Percentiles rank a stretch among this genome's conserved stretches.
These are phyloP conservation scores for Trapa incisa DNA, from an alignment of 345 rosid species.

Conservation along the genomic window DNA sequence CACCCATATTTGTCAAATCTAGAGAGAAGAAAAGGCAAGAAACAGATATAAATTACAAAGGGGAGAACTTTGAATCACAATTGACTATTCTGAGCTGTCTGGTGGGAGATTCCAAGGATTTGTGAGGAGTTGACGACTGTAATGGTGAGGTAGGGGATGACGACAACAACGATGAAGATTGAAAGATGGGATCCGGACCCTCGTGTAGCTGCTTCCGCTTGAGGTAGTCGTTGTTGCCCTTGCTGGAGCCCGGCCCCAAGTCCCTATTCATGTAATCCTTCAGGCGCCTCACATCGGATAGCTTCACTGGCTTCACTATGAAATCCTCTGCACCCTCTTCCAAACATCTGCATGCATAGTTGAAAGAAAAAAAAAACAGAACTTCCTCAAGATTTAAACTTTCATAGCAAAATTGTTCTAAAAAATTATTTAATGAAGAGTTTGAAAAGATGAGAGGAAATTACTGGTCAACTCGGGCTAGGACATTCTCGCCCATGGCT, in stretches of 20 bases:
- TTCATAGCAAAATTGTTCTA: background rate
- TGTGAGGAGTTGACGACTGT: background rate
- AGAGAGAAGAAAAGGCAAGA: background rate
- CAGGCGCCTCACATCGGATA: conserved; percentile 67
- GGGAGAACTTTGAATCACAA: background rate
- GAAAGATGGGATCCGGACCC: conserved; percentile 11
- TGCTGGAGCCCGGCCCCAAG: conserved; percentile 1
- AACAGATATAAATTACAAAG: background rate
- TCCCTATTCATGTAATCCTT: conserved; percentile 43
- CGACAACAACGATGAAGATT: conserved; percentile 4
- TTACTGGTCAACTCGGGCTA: conserved; percentile 73
- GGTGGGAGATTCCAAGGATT: conserved; percentile 35
- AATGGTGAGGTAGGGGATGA: conserved; percentile 19
- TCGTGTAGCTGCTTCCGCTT: conserved; percentile 58
- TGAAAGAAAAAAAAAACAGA: too few relatives aligned
- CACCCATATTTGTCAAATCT: too few relatives aligned
- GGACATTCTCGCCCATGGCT: conserved; percentile 25
- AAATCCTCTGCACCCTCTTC: conserved; percentile 97
- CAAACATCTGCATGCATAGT: conserved; percentile 39
- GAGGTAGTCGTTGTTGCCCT: conserved; percentile 11
- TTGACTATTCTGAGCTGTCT: conserved; percentile 31
- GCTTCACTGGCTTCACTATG: conserved; percentile 83
- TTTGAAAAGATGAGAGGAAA: background rate
- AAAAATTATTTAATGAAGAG: too few relatives aligned
- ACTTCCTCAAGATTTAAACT: background rate